Evolutionary conservation across 139 green algal species (phyloP).

Genomic region (Coccomyxa sp.): DNA sequence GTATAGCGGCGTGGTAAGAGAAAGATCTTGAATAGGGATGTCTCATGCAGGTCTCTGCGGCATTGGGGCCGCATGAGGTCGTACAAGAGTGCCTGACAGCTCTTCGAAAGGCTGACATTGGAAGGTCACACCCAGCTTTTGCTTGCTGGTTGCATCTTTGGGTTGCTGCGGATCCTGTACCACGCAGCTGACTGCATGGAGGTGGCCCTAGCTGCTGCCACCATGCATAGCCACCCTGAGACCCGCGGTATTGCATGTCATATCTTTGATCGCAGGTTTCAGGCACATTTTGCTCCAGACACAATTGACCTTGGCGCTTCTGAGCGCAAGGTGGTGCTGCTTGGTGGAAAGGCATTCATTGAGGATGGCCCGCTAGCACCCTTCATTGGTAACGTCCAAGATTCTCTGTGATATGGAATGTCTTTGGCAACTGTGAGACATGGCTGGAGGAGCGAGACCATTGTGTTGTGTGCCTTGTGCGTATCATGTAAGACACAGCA

Average conservation of each 20-base stretch:
- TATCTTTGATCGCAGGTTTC: not conserved
- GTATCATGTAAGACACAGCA: too few relatives aligned
- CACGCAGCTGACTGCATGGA: too few relatives aligned
- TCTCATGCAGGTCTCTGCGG: too few relatives aligned
- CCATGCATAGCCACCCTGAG: too few relatives aligned
- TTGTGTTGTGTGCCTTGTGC: too few relatives aligned
- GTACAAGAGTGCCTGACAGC: not conserved
- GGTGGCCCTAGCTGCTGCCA: too few relatives aligned
- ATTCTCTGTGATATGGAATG: not conserved
- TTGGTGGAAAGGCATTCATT: not conserved
- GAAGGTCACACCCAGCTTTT: not conserved
- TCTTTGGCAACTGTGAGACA: too few relatives aligned
- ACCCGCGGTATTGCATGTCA: not conserved
- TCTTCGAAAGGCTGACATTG: not conserved
- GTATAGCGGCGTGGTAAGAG: too few relatives aligned
- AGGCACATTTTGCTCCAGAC: not conserved
- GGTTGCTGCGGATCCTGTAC: too few relatives aligned
- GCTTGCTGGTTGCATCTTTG: not conserved
- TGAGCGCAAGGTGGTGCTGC: not conserved
- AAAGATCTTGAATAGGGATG: too few relatives aligned
- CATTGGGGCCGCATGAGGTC: not conserved
- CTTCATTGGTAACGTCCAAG: not conserved
- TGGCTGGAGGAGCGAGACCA: too few relatives aligned
- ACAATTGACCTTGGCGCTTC: not conserved
- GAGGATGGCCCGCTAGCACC: not conserved